Base-by-base conservation (phyloP, 2,329 filamentous ascomycete genomes). In the Pseudogymnoascus sp. region DNA sequence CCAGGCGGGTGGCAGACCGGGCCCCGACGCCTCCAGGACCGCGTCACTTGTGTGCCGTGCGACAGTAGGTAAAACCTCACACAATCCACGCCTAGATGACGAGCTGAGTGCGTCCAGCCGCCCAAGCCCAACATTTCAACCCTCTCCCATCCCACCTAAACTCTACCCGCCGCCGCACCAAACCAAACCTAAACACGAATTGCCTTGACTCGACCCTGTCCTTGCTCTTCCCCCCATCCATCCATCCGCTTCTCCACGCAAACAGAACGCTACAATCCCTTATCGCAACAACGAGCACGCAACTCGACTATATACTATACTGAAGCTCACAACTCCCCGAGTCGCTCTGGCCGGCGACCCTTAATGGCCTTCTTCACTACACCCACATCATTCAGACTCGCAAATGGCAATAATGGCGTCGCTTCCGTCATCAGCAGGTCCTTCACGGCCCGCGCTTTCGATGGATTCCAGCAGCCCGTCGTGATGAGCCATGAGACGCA, bases 351-450 rank as follows among this genome's bases (percentile, higher is more conserved):
- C 40, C 26, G 26, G 53, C 50, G 31, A 59, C 50, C 50, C 31
- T 59, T 59, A 59, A 78, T 78, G 77, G 66, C 72, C 31, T 73
- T 81, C 71, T 79, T 83, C 71, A 77, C 76, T 35, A 67, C 73
- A 12, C 81, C 81, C 38, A 78, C 76, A 35, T 81, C 81, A 46
- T 78, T 82, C 66, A 75, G 77, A n/a, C 70, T 74, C 33, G 72
- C 71, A 64, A 73, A 74, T 71, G 68, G 73, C 40, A 43, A 14
- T 70, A 76, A 78, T 70, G 70, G 69, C 64, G 62, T 66, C 60
- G 66, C 69, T 41, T 67, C 70, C 26, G 56, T 72, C 38, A 62
- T 65, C 16, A 63, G 66, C n/a, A 60, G 65, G 24, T 66, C 66
- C 22, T 63, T 71, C 43, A 64, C 66, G 16, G 67, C 65, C 35